phyloP scores from a whole-genome alignment of 768 basidiomycete species.

The Kwoniella shandongensis region DNA sequence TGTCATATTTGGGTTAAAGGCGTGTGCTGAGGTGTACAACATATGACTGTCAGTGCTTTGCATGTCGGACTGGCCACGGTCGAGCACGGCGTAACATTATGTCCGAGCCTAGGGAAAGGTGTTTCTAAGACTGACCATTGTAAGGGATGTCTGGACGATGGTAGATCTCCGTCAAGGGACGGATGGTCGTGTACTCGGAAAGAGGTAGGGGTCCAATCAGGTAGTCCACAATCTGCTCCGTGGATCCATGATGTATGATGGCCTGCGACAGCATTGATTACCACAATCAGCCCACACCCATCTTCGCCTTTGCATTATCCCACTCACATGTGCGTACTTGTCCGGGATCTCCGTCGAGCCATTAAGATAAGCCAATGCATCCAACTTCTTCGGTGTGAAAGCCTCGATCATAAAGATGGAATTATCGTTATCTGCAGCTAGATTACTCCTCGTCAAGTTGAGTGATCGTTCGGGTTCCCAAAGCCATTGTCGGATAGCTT shows the following conservation, averaged over 20 bases:
- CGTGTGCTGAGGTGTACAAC: constrained; percentile 1
- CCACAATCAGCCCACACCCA: not conserved
- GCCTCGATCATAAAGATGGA: constrained; percentile 60
- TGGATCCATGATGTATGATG: constrained; percentile 60
- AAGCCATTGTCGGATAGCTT: constrained; percentile 59
- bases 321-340: constrained; percentile 55
- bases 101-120: no score
- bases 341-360: constrained; percentile 52
- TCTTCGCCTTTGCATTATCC: not conserved
- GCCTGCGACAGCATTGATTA: constrained; percentile 39
- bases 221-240: constrained; percentile 59
- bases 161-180: constrained; percentile 37
- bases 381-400: constrained; percentile 59
- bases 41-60: not conserved
- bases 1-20: constrained; percentile 42
- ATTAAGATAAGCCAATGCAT: constrained; percentile 59
- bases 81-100: no score
- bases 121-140: constrained; percentile 56
- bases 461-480: constrained; percentile 55
- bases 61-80: no score
- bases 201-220: constrained; percentile 64
- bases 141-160: constrained; percentile 56
- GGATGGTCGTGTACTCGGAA: constrained; percentile 54
- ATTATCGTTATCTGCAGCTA: constrained; percentile 58
- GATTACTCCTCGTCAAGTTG: constrained; percentile 58